A percentile compares a stretch with the other conserved stretches of the same genome.
Conservation (phyloP, 202 grass and related monocot genomes). For the Carex arenaria region DNA sequence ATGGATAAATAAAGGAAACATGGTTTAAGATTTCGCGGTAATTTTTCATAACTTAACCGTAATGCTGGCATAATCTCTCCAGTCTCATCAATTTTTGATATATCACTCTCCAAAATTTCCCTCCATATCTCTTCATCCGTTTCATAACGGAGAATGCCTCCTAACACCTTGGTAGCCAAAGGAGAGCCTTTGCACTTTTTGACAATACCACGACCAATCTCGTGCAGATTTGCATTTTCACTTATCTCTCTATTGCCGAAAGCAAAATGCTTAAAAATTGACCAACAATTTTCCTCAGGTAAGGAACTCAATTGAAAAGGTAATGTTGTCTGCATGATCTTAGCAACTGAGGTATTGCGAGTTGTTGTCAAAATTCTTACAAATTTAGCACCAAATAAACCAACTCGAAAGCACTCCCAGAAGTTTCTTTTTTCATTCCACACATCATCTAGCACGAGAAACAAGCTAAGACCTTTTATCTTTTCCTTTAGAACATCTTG, state of each 20-base stretch:
- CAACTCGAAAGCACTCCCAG: neutral
- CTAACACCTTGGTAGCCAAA: no score
- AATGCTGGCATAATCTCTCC: slow-evolving; percentile 6
- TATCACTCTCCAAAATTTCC: no score
- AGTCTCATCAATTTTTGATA: neutral
- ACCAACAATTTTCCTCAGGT: neutral
- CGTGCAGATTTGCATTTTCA: no score
- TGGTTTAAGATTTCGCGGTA: neutral
- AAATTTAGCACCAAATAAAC: neutral
- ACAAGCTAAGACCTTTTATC: neutral
- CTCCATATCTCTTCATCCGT: no score
- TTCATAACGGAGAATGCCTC: no score
- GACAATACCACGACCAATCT: no score
- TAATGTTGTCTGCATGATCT: neutral
- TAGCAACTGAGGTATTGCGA: neutral
- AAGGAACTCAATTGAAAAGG: neutral
- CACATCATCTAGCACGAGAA: slow-evolving; percentile 26
- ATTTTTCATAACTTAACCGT: slow-evolving; percentile 9
- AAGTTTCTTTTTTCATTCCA: slow-evolving; percentile 9
- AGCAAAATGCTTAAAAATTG: neutral
- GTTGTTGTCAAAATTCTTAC: slow-evolving; percentile 11
- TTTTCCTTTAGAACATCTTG: neutral
- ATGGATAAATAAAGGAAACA: slow-evolving; percentile 9
- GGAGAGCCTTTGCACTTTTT: no score
- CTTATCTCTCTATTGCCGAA: no score